Evolutionary conservation across 179 eudicot species (phyloP).

Genomic region (Actinidia chinensis): DNA sequence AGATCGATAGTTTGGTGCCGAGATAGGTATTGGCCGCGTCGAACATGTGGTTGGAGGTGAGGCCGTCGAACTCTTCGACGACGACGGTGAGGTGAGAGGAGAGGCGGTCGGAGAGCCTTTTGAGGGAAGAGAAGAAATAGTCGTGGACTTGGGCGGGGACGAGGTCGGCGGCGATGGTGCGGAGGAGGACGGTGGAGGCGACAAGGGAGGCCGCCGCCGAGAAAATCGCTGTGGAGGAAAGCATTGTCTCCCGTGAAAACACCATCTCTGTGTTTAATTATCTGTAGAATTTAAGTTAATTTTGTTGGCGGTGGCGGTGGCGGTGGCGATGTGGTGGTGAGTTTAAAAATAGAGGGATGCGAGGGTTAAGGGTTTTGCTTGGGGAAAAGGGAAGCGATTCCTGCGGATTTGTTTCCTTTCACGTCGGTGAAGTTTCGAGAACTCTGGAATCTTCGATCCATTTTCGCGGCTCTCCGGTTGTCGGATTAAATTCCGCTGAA

Average conservation of each 20-base stretch:
- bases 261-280: background rate
- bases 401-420: background rate
- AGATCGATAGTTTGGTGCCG: constrained; percentile 31
- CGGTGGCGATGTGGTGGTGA: background rate
- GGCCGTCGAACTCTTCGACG: constrained; percentile 43
- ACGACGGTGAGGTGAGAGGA: constrained; percentile 43
- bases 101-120: constrained; percentile 26
- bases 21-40: constrained; percentile 39
- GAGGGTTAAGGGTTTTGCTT: background rate
- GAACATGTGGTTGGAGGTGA: constrained; percentile 40
- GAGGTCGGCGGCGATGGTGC: constrained; percentile 34
- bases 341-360: background rate
- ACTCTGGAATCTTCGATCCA: too few species aligned
- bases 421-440: too few species aligned
- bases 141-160: constrained; percentile 26
- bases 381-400: background rate
- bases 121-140: constrained; percentile 25
- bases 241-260: constrained; percentile 22
- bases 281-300: background rate
- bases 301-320: background rate
- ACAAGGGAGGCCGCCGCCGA: constrained; percentile 32
- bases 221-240: constrained; percentile 24
- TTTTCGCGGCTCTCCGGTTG: too few species aligned
- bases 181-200: constrained; percentile 33
- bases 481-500: too few species aligned